Evolutionary conservation across 108 stramenopile genomes (phyloP).

Genomic region (Discostella stelligeroides): DNA sequence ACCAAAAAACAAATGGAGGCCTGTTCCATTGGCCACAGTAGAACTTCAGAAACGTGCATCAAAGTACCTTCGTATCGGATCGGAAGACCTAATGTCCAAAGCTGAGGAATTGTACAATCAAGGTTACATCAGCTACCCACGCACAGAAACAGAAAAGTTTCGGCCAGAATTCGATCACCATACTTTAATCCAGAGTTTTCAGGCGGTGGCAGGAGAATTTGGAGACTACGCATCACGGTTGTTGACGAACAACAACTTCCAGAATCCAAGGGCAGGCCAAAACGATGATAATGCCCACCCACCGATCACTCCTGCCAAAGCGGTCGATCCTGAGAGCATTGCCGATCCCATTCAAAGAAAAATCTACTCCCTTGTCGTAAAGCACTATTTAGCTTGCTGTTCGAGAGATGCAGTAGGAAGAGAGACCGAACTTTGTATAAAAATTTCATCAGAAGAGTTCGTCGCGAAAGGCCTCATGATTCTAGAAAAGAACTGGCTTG

Average conservation of each 20-base stretch:
- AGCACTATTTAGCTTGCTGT: conserved; percentile 98
- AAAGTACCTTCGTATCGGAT: conserved; percentile 84
- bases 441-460: conserved; percentile 89
- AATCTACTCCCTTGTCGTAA: conserved; percentile 90
- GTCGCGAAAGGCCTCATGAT: conserved; percentile 89
- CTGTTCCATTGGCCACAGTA: conserved; percentile 94
- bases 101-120: conserved; percentile 95
- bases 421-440: conserved; percentile 82
- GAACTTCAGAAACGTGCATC: conserved; percentile 97
- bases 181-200: conserved; percentile 76
- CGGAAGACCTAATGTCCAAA: conserved; percentile 91
- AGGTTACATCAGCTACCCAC: conserved; percentile 94
- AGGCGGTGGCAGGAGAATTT: conserved; percentile 49
- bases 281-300: conserved; percentile 98
- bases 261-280: conserved; percentile 79
- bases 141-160: conserved; percentile 98
- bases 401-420: conserved; percentile 92
- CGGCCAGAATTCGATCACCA: conserved; percentile 87
- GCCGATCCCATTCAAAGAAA: conserved; percentile 67
- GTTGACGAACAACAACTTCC: conserved; percentile 68
- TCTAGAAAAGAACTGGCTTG: conserved; percentile 87
- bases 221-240: conserved; percentile 72
- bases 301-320: conserved; percentile 97
- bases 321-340: conserved; percentile 84
- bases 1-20: conserved; percentile 90